Base-by-base conservation (phyloP, 805 yeast species). In the Kodamaea lidongshanica region DNA sequence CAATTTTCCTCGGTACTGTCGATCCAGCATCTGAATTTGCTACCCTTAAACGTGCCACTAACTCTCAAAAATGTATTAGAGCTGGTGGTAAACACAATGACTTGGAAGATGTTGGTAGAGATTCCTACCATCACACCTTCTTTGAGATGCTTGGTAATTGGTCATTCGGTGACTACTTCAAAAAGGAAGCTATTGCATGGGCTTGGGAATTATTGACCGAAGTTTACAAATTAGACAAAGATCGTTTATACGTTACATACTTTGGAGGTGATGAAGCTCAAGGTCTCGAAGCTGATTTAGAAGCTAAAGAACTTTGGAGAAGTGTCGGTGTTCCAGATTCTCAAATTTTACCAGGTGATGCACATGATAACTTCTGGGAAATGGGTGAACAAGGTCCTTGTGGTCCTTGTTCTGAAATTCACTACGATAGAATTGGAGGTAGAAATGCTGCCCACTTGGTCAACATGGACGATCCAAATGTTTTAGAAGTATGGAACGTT, bases 301-400 rank as follows among this genome's bases (percentile, higher is more conserved):
- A 92, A 62, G 96, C 97, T 32, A 83, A 83, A 56, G 65, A 81
- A 48, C 64, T 74, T 40, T 92, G 99, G 99, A 64, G 67, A 40
- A 74, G 70, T 21, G 82, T 81, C 23, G 99, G 99, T 46, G 94
- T 89, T 33, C 71, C 79, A 19, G 95, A 85, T 45, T 88, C 79
- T 54, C 97, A 87, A 55, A 89, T 92, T 45, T 67, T 92, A 44
- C 95, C 96, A 12, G 99, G 99, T 35, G 66, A 78, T 44, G 83
- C 79, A 32, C 67, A 77, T 52, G 99, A 92, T 58, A 92, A 92
- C 65, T 92, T 92, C 62, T 92, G 99, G 99, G 99, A 92, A 68
- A 92, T 92, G 99, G 99, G 99, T 49, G 99, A 94, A 54, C 97
- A 89, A 67, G 99, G 99, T 44, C 99, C 99, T 28, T 92, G 99